A percentile compares a stretch with the other conserved stretches of the same genome.
Conservation (phyloP, 352 stramenopile genomes). For the Hyphochytrium catenoides region DNA sequence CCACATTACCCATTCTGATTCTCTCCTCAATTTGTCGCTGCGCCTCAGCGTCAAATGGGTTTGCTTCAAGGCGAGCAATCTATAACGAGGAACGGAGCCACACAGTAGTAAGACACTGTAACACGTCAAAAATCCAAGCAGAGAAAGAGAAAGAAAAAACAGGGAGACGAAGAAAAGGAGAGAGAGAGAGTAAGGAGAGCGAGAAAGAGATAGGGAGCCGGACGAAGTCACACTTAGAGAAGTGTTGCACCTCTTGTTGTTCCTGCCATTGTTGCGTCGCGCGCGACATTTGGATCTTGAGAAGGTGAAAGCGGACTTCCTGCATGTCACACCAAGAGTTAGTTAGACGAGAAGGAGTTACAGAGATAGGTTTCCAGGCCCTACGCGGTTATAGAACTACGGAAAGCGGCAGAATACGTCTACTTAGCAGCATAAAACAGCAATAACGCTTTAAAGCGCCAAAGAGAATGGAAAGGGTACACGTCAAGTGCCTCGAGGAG, state of each 20-base stretch:
- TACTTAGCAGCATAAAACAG: no score
- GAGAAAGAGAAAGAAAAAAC: no score
- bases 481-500: background rate
- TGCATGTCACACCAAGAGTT: no score
- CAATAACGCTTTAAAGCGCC: background rate
- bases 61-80: constrained; percentile 25
- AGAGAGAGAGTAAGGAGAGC: background rate
- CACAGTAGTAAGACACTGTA: no score
- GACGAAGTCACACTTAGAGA: no score
- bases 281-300: constrained; percentile 58
- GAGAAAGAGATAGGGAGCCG: no score
- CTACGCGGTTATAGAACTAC: no score
- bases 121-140: no score
- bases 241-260: constrained; percentile 42
- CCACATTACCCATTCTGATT: constrained; percentile 52
- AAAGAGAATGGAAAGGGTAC: background rate
- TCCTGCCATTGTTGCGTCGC: constrained; percentile 47
- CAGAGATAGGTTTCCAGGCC: no score
- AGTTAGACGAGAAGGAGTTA: no score
- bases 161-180: background rate
- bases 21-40: constrained; percentile 54
- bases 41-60: constrained; percentile 41
- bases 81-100: no score
- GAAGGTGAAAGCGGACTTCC: constrained; percentile 47
- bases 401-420: no score